Conservation (phyloP, 495 filamentous ascomycete genomes). For the Hyaloscypha bicolor region DNA sequence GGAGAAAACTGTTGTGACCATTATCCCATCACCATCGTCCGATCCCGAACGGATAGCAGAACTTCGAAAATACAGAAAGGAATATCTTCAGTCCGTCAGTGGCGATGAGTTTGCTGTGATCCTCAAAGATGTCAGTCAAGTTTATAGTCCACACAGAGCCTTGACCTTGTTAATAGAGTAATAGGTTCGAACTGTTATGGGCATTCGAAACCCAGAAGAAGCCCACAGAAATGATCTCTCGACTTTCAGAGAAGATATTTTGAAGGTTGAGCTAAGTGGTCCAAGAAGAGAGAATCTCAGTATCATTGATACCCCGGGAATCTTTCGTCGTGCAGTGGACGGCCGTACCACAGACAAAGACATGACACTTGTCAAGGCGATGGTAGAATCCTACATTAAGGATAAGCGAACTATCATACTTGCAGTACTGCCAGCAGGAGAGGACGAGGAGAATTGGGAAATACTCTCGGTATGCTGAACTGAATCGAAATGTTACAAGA, state of each 20-base stretch:
- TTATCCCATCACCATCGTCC: too few species aligned
- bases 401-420: constrained; percentile 57
- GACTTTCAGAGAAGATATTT: constrained; percentile 47
- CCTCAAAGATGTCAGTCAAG: too few species aligned
- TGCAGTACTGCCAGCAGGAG: constrained; percentile 55
- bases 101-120: too few species aligned
- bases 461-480: constrained; percentile 40
- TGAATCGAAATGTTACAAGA: not conserved
- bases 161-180: too few species aligned
- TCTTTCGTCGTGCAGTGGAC: constrained; percentile 52
- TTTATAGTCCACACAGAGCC: too few species aligned
- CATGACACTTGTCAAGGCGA: constrained; percentile 48
- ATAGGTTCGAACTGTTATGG: too few species aligned
- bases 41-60: too few species aligned
- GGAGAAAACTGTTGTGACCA: too few species aligned
- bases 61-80: too few species aligned
- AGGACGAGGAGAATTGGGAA: constrained; percentile 61
- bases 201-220: too few species aligned
- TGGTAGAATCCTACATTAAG: constrained; percentile 56
- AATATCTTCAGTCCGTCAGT: too few species aligned
- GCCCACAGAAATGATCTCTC: too few species aligned
- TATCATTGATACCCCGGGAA: constrained; percentile 63
- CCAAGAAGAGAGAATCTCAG: constrained; percentile 59
- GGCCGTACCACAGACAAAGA: constrained; percentile 45
- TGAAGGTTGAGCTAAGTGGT: constrained; percentile 57